phyloP scores from a whole-genome alignment of 208 protist genomes.

The Angomonas ambiguus region DNA sequence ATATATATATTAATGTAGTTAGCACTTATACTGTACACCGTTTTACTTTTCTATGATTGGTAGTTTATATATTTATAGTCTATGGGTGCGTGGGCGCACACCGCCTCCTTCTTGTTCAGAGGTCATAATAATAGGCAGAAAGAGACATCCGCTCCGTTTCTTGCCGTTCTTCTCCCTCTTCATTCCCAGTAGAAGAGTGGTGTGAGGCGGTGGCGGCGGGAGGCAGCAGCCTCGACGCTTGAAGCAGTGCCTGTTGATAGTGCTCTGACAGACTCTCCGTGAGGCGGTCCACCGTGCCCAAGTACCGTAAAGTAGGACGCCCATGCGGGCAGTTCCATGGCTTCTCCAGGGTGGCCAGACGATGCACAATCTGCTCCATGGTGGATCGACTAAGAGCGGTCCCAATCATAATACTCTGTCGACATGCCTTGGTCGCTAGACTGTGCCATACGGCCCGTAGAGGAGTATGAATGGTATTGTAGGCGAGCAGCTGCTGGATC shows the following conservation, averaged over 20 bases:
- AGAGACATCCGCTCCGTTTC: background rate
- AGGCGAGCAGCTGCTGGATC: conserved; percentile 67
- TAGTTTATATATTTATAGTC: background rate
- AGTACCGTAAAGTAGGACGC: conserved; percentile 81
- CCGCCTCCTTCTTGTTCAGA: too few species aligned
- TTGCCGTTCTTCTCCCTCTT: background rate
- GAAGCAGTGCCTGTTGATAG: background rate
- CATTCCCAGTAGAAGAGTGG: background rate
- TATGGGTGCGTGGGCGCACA: background rate
- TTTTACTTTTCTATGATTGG: too few species aligned
- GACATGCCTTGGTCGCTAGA: conserved; percentile 91
- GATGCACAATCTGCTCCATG: conserved; percentile 78
- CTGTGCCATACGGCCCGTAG: conserved; percentile 87
- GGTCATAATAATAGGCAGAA: background rate
- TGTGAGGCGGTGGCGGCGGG: too few species aligned
- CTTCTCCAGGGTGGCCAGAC: conserved; percentile 74
- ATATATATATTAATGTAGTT: too few species aligned
- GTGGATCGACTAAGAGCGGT: conserved; percentile 55
- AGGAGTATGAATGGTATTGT: conserved; percentile 44
- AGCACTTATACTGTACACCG: too few species aligned
- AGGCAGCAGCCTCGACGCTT: too few species aligned
- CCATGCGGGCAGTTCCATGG: conserved; percentile 96
- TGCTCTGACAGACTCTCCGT: background rate
- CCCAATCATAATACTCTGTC: conserved; percentile 93
- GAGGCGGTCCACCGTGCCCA: conserved; percentile 36